Conservation (phyloP, 805 yeast genomes). For the Saccharomycopsis microspora region DNA sequence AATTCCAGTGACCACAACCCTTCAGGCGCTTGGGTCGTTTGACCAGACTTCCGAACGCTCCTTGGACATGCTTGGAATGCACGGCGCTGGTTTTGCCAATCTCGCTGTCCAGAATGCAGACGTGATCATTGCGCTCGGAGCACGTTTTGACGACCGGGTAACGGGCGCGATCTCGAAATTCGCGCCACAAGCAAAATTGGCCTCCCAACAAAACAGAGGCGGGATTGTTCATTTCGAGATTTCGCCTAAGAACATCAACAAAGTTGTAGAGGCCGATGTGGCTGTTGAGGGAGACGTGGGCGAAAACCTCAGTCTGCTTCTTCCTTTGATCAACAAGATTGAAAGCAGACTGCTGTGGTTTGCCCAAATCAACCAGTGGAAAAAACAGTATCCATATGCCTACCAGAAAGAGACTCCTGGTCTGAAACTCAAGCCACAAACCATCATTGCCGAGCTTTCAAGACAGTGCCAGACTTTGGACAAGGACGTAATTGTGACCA, state of each 20-base stretch:
- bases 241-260: constrained; percentile 92
- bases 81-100: constrained; percentile 93
- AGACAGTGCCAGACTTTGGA: constrained; percentile 41
- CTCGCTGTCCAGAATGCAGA: constrained; percentile 90
- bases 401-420: constrained; percentile 61
- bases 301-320: constrained; percentile 55
- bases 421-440: constrained; percentile 83
- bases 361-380: constrained; percentile 66
- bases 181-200: constrained; percentile 88
- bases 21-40: constrained; percentile 89
- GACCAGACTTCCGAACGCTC: constrained; percentile 89
- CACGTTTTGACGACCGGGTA: constrained; percentile 97
- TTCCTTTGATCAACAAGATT: constrained; percentile 60
- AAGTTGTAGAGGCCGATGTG: constrained; percentile 92
- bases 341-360: constrained; percentile 70
- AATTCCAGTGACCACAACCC: constrained; percentile 93
- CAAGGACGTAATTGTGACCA: constrained; percentile 78
- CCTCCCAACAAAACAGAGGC: constrained; percentile 82
- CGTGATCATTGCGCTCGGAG: constrained; percentile 87
- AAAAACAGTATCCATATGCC: constrained; percentile 71
- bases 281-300: constrained; percentile 96
- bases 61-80: constrained; percentile 97
- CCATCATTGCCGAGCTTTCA: constrained; percentile 70
- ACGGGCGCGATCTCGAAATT: constrained; percentile 77
- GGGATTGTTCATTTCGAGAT: constrained; percentile 97